Evolutionary conservation across 1,284 basidiomycete species (phyloP).

Genomic region (Grifola frondosa): DNA sequence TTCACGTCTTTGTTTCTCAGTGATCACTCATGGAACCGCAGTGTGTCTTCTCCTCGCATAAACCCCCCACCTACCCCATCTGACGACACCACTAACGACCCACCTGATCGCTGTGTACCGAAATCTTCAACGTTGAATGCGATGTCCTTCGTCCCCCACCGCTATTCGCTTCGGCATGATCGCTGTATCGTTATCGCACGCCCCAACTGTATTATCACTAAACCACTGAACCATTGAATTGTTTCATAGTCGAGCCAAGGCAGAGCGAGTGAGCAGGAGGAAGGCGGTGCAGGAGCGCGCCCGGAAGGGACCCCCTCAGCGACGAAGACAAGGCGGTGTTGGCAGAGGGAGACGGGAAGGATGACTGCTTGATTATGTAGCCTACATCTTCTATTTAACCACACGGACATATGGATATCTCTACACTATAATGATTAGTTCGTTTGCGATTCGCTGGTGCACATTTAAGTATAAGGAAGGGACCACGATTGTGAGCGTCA

Average conservation of each 20-base stretch:
- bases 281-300: conserved; percentile 68
- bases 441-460: not conserved
- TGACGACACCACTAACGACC: conserved; percentile 19
- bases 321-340: conserved; percentile 59
- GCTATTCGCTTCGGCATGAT: conserved; percentile 62
- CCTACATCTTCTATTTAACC: too few relatives aligned
- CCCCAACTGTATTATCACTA: conserved; percentile 7
- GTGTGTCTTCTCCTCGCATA: conserved; percentile 37
- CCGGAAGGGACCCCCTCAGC: conserved; percentile 54
- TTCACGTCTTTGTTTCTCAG: conserved; percentile 35
- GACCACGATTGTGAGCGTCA: too few relatives aligned
- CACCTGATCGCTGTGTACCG: conserved; percentile 25
- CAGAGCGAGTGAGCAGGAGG: conserved; percentile 63
- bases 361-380: conserved; percentile 63
- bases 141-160: conserved; percentile 61
- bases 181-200: conserved; percentile 20
- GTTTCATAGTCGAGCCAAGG: conserved; percentile 62
- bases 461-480: too few relatives aligned
- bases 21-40: conserved; percentile 68
- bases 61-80: conserved; percentile 7
- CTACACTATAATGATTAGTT: not conserved
- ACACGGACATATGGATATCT: not conserved
- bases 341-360: conserved; percentile 44
- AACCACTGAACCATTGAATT: too few relatives aligned
- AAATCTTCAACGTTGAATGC: conserved; percentile 24